phyloP scores from a whole-genome alignment of 2,329 filamentous ascomycete species.

The Chaetomiaceae sp. region DNA sequence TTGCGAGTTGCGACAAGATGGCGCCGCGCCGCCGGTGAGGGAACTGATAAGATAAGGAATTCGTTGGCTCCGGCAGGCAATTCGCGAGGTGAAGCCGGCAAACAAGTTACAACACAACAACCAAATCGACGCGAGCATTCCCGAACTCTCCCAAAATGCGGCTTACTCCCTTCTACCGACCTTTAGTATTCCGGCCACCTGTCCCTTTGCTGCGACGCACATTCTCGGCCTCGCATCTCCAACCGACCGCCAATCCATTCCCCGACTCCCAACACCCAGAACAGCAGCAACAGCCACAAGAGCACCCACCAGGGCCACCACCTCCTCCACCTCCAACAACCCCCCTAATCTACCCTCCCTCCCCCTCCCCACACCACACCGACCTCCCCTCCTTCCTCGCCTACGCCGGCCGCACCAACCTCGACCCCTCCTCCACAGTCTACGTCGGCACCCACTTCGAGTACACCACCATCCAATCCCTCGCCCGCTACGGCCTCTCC shows the following conservation, averaged over 20 bases:
- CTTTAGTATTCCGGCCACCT: no score
- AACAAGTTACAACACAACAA: no score
- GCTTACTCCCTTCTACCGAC: no score
- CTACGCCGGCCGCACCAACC: constrained; percentile 54
- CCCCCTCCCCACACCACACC: constrained; percentile 51
- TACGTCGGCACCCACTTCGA: constrained; percentile 75
- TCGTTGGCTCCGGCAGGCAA: not conserved
- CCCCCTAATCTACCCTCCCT: constrained; percentile 41
- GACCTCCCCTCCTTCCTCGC: constrained; percentile 61
- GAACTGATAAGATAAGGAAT: constrained; percentile 12
- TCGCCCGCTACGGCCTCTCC: constrained; percentile 59
- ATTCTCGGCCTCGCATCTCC: constrained; percentile 1
- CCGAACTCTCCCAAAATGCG: no score
- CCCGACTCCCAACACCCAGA: not conserved
- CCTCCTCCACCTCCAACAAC: not conserved
- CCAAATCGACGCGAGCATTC: no score
- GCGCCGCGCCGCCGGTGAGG: no score
- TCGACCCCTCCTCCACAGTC: constrained; percentile 53
- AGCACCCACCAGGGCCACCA: not conserved
- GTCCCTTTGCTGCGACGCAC: not conserved
- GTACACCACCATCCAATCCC: constrained; percentile 57
- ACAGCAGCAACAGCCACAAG: not conserved
- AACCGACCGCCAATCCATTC: not conserved
- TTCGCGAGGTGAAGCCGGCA: no score
- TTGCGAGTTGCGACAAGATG: no score